Percentiles rank a stretch among this genome's conserved stretches.
Evolutionary conservation across 148 eudicot genomes (phyloP).

Genomic region (Amaranthus palmeri): DNA sequence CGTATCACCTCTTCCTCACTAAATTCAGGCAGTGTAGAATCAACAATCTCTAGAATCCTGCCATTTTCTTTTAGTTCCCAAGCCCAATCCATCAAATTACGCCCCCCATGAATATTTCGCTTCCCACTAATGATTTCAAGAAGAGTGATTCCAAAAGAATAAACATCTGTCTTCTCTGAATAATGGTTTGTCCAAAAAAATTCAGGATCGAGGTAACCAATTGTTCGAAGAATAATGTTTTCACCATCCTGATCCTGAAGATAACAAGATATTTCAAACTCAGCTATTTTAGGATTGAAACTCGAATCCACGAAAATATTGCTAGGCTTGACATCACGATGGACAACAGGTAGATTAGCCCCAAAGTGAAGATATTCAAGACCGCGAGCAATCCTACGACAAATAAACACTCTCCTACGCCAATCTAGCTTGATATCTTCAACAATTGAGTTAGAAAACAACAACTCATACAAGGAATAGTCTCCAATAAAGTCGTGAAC

Average conservation of each 20-base stretch:
- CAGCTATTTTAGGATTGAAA: conserved; percentile 54
- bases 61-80: conserved; percentile 46
- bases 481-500: conserved; percentile 52
- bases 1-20: conserved; percentile 38
- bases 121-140: conserved; percentile 57
- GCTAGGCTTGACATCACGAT: conserved; percentile 61
- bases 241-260: not conserved
- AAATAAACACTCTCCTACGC: conserved; percentile 49
- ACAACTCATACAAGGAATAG: conserved; percentile 33
- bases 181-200: not conserved
- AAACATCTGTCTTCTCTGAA: conserved; percentile 32
- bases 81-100: conserved; percentile 47
- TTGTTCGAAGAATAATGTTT: not conserved
- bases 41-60: conserved; percentile 48
- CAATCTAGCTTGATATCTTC: conserved; percentile 28
- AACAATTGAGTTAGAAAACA: conserved; percentile 33
- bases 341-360: conserved; percentile 44
- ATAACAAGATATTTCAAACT: conserved; percentile 49
- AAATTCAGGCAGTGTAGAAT: conserved; percentile 39
- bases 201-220: not conserved
- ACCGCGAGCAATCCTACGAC: conserved; percentile 50
- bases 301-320: conserved; percentile 51
- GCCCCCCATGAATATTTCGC: not conserved
- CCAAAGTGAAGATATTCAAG: conserved; percentile 60
- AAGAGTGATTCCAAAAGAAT: conserved; percentile 52